phyloP scores from a whole-genome alignment of 805 yeast genomes.

The Sugiyamaella mastotermitis region DNA sequence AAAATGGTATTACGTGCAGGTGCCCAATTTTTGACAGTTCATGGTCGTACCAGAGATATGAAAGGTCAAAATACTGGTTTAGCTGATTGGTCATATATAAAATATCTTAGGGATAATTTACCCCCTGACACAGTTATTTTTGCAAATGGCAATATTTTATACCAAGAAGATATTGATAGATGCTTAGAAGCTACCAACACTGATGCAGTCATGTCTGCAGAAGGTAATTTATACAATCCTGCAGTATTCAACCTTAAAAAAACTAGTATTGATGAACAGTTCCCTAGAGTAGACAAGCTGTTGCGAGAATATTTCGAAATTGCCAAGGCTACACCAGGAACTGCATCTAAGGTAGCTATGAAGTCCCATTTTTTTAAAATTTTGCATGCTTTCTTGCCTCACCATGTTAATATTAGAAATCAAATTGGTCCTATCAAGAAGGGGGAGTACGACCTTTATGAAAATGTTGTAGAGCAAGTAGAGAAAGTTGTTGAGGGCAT shows the following conservation, averaged over 20 bases:
- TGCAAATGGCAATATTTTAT: conserved; percentile 91
- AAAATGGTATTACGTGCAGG: conserved; percentile 86
- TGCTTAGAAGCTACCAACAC: conserved; percentile 60
- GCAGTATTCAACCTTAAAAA: conserved; percentile 58
- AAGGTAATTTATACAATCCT: conserved; percentile 90
- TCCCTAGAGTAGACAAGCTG: conserved; percentile 79
- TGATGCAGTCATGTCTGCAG: conserved; percentile 97
- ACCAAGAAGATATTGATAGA: conserved; percentile 74
- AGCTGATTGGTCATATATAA: conserved; percentile 85
- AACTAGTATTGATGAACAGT: conserved; percentile 49
- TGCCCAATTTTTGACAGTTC: conserved; percentile 91
- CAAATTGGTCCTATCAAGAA: conserved; percentile 52
- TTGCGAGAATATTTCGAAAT: conserved; percentile 85
- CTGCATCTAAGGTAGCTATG: conserved; percentile 76
- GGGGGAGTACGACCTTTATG: conserved; percentile 44
- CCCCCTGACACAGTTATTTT: conserved; percentile 82
- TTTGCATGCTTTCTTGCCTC: conserved; percentile 70
- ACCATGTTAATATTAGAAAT: conserved; percentile 73
- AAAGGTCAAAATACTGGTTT: conserved; percentile 95
- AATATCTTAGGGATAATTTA: conserved; percentile 69
- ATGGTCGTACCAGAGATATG: conserved; percentile 95
- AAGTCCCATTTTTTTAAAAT: conserved; percentile 90
- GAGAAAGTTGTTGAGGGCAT: conserved; percentile 58
- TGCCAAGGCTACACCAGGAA: conserved; percentile 53
- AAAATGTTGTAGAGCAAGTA: conserved; percentile 54